Evolutionary conservation across 345 rosid species (phyloP).

Genomic region (Geranium brycei): DNA sequence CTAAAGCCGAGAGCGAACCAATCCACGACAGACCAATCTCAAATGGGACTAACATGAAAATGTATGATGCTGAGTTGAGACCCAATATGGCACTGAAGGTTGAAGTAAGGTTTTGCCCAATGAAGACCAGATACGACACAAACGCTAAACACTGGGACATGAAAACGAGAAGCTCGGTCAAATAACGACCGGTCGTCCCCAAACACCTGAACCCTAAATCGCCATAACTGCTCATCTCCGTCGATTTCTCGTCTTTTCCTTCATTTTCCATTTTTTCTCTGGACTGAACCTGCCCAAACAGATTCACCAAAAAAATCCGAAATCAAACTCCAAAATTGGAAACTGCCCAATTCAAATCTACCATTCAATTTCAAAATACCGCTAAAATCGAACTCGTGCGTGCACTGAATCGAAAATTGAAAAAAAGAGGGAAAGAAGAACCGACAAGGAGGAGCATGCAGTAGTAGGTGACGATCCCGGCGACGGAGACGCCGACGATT

Average conservation of each 20-base stretch:
- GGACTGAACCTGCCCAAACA: conserved; percentile 47
- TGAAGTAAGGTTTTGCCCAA: conserved; percentile 69
- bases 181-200: conserved; percentile 59
- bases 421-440: not conserved
- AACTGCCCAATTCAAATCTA: not conserved
- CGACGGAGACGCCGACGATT: conserved; percentile 44
- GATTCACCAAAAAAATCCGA: not conserved
- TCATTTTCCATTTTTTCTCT: conserved; percentile 50
- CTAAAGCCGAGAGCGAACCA: conserved; percentile 51
- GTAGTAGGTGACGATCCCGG: conserved; percentile 56
- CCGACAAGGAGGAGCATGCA: conserved; percentile 96
- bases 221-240: conserved; percentile 62
- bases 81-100: conserved; percentile 27
- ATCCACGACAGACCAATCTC: conserved; percentile 71
- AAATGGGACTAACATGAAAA: conserved; percentile 62
- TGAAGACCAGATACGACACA: conserved; percentile 75
- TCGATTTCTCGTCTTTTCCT: conserved; percentile 33
- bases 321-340: not conserved
- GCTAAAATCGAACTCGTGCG: not conserved
- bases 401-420: not conserved
- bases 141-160: conserved; percentile 80
- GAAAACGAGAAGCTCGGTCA: conserved; percentile 66
- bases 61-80: conserved; percentile 27
- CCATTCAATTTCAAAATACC: not conserved
- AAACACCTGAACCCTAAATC: conserved; percentile 63